These are phyloP conservation scores for Solanum hybrid DNA, from an alignment of 305 asterid genomes.

Conservation along the genomic window DNA sequence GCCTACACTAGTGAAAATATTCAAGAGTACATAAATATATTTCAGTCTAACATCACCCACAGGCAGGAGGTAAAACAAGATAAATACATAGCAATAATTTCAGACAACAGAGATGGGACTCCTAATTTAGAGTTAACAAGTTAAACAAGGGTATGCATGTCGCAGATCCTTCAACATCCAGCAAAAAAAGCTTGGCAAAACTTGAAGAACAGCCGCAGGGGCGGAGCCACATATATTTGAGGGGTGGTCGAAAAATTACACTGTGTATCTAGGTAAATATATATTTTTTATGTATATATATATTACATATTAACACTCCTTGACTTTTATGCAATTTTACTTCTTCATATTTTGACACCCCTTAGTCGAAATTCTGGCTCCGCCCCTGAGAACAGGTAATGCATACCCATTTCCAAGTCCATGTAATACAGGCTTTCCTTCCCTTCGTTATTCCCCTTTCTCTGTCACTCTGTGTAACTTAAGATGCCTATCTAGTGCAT, in stretches of 20 bases:
- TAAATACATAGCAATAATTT: not conserved
- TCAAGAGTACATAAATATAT: not conserved
- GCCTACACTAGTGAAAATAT: not conserved
- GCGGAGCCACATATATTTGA: not conserved
- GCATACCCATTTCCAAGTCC: not conserved
- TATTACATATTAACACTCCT: not conserved
- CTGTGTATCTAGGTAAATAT: not conserved
- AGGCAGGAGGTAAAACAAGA: not conserved
- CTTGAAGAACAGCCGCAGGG: not conserved
- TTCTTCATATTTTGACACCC: not conserved
- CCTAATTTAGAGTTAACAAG: not conserved
- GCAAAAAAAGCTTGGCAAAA: not conserved
- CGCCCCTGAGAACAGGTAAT: not conserved
- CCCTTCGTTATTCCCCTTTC: not conserved
- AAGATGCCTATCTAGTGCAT: not conserved
- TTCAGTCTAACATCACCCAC: not conserved
- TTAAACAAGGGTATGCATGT: not conserved
- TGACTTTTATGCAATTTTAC: not conserved
- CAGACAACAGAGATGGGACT: not conserved
- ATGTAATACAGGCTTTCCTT: not conserved
- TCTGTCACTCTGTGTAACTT: not conserved
- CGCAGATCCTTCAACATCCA: not conserved
- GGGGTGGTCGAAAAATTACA: not conserved
- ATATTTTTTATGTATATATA: not conserved
- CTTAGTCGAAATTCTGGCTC: not conserved